Evolutionary conservation across 306 rosid species (phyloP).

Genomic region (Prunus mongolica): DNA sequence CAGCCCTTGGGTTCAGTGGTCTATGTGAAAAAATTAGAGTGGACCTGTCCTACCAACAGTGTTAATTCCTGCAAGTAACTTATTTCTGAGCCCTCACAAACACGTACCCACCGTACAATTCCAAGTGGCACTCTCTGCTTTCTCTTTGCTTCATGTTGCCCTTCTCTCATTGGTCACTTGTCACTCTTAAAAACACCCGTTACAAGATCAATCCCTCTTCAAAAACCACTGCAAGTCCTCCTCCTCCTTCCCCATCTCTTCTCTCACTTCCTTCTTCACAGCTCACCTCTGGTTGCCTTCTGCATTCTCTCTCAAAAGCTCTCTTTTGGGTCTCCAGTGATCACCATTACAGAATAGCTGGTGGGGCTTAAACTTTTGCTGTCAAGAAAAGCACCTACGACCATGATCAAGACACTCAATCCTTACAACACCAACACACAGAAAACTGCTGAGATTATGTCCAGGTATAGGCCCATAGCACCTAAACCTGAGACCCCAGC

Average conservation of each 20-base stretch:
- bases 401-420: slow-evolving; percentile 77
- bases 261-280: neutral
- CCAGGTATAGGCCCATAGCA: slow-evolving; percentile 86
- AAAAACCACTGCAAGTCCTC: neutral
- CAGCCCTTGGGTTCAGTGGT: neutral
- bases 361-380: neutral
- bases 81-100: slow-evolving; percentile 26
- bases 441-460: slow-evolving; percentile 90
- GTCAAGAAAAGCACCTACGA: neutral
- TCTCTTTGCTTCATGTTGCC: slow-evolving; percentile 55
- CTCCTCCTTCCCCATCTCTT: too few relatives aligned
- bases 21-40: too few relatives aligned
- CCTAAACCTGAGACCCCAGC: slow-evolving; percentile 73
- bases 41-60: neutral
- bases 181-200: slow-evolving; percentile 5
- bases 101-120: slow-evolving; percentile 70
- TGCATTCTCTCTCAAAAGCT: neutral
- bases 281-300: neutral
- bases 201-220: neutral
- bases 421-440: slow-evolving; percentile 51
- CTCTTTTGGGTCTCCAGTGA: neutral
- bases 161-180: slow-evolving; percentile 36
- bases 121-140: slow-evolving; percentile 64
- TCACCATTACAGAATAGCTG: neutral
- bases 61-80: slow-evolving; percentile 39